A percentile compares a stretch with the other conserved stretches of the same genome.
phyloP scores from a whole-genome alignment of 2,329 filamentous ascomycete genomes.

The Emericellopsis atlantica region DNA sequence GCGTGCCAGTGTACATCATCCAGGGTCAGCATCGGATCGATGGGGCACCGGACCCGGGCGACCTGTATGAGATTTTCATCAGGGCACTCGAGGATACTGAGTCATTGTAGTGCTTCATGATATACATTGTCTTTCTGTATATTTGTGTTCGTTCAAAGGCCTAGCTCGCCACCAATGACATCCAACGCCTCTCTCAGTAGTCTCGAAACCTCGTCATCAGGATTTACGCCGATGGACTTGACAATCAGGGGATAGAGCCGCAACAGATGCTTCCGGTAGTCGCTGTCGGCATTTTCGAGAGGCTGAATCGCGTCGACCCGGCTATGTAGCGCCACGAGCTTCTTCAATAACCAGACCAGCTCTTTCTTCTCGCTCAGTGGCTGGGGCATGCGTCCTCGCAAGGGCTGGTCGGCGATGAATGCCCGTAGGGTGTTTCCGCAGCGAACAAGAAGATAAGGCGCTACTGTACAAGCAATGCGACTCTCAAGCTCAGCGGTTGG shows the following conservation, averaged over 20 bases:
- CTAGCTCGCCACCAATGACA: conserved; percentile 46
- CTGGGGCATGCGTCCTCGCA: conserved; percentile 81
- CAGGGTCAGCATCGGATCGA: conserved; percentile 1
- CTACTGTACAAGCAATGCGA: conserved; percentile 60
- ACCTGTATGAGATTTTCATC: conserved; percentile 9
- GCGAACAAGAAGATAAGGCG: conserved; percentile 73
- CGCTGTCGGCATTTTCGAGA: conserved; percentile 34
- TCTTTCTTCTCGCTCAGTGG: conserved; percentile 72
- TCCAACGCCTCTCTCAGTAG: conserved; percentile 48
- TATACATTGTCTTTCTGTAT: background rate
- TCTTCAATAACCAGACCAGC: conserved; percentile 56
- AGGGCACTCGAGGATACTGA: conserved; percentile 4
- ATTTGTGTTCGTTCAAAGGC: conserved; percentile 7
- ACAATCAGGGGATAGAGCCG: conserved; percentile 70
- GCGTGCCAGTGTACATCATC: conserved; percentile 8
- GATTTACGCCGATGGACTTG: conserved; percentile 41
- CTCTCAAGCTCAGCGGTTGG: conserved; percentile 23
- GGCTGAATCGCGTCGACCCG: conserved; percentile 58
- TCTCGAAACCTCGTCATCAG: conserved; percentile 47
- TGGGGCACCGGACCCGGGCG: conserved; percentile 5
- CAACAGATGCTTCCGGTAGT: conserved; percentile 61
- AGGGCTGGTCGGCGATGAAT: conserved; percentile 83
- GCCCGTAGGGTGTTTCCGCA: conserved; percentile 68
- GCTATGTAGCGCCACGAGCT: conserved; percentile 54
- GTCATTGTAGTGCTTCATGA: too few relatives aligned